A percentile compares a stretch with the other conserved stretches of the same genome.
Conservation (phyloP, 169 alveolate genomes). For the Perkinsus olseni region DNA sequence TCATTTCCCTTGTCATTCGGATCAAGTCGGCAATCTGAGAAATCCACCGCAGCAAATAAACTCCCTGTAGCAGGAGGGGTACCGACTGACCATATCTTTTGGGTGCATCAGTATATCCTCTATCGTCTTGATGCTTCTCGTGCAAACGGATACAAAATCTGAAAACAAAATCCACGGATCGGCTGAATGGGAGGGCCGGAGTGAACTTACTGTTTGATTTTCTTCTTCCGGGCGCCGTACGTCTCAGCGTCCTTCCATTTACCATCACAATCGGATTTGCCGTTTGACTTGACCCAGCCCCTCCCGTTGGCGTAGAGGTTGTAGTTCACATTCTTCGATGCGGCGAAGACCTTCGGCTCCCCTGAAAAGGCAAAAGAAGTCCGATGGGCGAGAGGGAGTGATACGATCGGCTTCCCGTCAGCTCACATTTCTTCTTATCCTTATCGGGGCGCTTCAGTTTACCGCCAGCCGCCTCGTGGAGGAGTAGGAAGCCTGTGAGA, state of each 20-base stretch:
- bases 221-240: not conserved
- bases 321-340: not conserved
- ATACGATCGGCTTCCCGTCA: no score
- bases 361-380: not conserved
- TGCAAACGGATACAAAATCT: not conserved
- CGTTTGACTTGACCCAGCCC: not conserved
- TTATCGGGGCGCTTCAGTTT: no score
- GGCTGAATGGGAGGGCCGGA: no score
- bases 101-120: not conserved
- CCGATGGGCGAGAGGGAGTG: not conserved
- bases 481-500: no score
- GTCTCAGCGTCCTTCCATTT: not conserved
- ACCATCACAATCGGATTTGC: not conserved
- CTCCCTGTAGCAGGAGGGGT: not conserved
- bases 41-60: not conserved
- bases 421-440: no score
- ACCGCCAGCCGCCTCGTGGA: no score
- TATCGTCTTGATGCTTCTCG: not conserved
- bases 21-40: not conserved
- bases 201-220: not conserved
- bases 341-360: not conserved
- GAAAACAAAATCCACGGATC: not conserved
- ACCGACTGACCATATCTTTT: not conserved
- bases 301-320: not conserved
- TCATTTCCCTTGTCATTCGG: not conserved